These are phyloP conservation scores for Cyclotella atomus DNA, from an alignment of 108 stramenopile genomes.

Conservation along the genomic window DNA sequence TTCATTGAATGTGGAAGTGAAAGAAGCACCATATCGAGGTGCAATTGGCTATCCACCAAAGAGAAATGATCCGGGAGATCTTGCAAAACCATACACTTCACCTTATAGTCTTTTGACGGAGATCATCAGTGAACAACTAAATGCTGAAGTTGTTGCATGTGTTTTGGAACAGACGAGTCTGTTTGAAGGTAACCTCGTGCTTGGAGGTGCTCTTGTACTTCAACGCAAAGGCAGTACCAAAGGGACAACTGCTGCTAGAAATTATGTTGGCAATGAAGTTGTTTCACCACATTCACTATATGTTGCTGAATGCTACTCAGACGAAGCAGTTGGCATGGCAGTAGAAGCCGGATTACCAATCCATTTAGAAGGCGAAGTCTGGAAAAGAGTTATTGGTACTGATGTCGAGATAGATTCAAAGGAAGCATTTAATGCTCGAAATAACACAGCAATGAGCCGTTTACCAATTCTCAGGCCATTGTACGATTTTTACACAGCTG, in stretches of 20 bases:
- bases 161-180: constrained; percentile 85
- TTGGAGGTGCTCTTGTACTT: constrained; percentile 83
- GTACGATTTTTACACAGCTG: constrained; percentile 35
- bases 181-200: constrained; percentile 64
- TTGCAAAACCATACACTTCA: constrained; percentile 51
- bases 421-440: constrained; percentile 2
- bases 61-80: constrained; percentile 33
- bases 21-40: constrained; percentile 77
- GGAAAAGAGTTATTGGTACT: constrained; percentile 43
- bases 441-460: constrained; percentile 17
- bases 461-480: constrained; percentile 47
- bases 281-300: constrained; percentile 62
- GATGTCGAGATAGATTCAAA: constrained; percentile 34
- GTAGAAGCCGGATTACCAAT: constrained; percentile 63
- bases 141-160: constrained; percentile 75
- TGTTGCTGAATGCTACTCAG: constrained; percentile 85
- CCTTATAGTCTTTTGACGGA: constrained; percentile 78
- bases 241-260: constrained; percentile 56
- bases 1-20: constrained; percentile 34
- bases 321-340: constrained; percentile 90
- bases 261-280: constrained; percentile 60
- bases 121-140: constrained; percentile 74
- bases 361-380: constrained; percentile 59
- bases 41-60: constrained; percentile 80
- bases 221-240: constrained; percentile 58